Percentiles rank a stretch among this genome's conserved stretches.
These are phyloP conservation scores for Nannochloropsis salina DNA, from an alignment of 108 stramenopile species.

Conservation along the genomic window DNA sequence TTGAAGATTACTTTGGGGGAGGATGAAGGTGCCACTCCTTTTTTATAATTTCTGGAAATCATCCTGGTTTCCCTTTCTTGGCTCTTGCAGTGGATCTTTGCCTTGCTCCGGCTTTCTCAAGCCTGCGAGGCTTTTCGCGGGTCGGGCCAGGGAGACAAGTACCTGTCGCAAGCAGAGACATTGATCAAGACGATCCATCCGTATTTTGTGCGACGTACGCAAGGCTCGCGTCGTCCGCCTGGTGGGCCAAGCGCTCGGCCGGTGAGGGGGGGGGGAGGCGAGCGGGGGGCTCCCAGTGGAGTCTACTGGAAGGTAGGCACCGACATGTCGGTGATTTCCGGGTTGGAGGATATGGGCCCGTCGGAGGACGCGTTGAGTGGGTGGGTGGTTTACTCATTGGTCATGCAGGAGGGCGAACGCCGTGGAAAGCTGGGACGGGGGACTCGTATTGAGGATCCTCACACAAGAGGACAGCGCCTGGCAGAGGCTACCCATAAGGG, in stretches of 20 bases:
- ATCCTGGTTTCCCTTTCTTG: neutral
- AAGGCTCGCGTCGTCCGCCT: neutral
- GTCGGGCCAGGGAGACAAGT: neutral
- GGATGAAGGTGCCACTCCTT: no score
- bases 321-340: neutral
- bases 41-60: neutral
- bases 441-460: no score
- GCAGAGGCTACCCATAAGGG: neutral
- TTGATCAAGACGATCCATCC: conserved; percentile 13
- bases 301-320: neutral
- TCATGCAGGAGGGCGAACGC: neutral
- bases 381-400: neutral
- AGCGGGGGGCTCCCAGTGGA: neutral
- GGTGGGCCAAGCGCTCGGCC: neutral
- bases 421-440: neutral
- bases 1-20: no score
- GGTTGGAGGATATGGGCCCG: neutral
- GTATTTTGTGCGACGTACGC: neutral
- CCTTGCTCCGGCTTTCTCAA: conserved; percentile 4
- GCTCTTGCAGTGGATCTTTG: neutral
- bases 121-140: conserved; percentile 9
- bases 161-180: neutral
- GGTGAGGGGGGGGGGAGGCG: neutral
- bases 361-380: neutral
- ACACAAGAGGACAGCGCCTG: no score